Evolutionary conservation across 2,329 filamentous ascomycete species (phyloP).

Genomic region (Dactylonectria estremocensis): DNA sequence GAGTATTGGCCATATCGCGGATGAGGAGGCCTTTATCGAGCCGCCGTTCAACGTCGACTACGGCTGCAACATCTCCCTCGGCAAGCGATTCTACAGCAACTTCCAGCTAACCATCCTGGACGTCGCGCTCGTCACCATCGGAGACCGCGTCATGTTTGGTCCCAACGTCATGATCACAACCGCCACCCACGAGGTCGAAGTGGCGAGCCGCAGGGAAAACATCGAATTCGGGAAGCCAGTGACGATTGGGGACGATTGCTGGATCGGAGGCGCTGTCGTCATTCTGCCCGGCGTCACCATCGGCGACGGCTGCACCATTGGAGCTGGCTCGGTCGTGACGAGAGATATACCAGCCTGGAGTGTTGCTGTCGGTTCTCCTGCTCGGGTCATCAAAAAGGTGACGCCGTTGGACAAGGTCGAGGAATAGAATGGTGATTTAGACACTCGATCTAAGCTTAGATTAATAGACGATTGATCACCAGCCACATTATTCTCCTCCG

Average conservation of each 20-base stretch:
- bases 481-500: neutral
- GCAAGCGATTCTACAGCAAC: constrained; percentile 71
- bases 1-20: constrained; percentile 60
- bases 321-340: constrained; percentile 87
- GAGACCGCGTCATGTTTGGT: constrained; percentile 66
- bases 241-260: constrained; percentile 67
- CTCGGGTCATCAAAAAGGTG: constrained; percentile 50
- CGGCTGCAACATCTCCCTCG: constrained; percentile 72
- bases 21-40: constrained; percentile 68
- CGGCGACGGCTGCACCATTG: constrained; percentile 80
- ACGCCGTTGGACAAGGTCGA: neutral
- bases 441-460: neutral
- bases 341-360: constrained; percentile 59
- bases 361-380: constrained; percentile 57
- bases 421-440: neutral
- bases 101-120: constrained; percentile 67
- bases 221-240: constrained; percentile 66
- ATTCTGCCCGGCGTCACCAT: constrained; percentile 86
- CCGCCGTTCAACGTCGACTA: constrained; percentile 74
- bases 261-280: constrained; percentile 81
- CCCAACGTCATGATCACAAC: constrained; percentile 67
- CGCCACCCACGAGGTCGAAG: constrained; percentile 67
- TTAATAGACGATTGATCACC: neutral
- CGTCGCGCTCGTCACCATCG: constrained; percentile 66
- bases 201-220: constrained; percentile 61